Evolutionary conservation across 257 asterid genomes (phyloP).

Genomic region (Primulina tabacum): DNA sequence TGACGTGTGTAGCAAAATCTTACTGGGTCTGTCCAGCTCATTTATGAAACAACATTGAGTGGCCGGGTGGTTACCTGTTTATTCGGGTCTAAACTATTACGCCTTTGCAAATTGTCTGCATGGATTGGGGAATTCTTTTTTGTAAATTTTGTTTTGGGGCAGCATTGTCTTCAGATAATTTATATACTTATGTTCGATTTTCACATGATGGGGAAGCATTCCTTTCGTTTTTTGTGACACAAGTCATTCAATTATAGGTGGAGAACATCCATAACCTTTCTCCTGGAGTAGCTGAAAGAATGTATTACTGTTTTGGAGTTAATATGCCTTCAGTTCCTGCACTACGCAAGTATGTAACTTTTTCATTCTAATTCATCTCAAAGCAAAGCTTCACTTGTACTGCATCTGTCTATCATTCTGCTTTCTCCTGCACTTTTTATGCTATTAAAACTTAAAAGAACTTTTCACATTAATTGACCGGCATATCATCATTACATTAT

Average conservation of each 20-base stretch:
- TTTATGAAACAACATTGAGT: constrained; percentile 1
- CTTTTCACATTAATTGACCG: constrained; percentile 7
- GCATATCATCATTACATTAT: constrained; percentile 12
- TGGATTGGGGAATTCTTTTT: neutral
- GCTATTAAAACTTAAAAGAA: neutral
- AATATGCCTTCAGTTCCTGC: constrained; percentile 70
- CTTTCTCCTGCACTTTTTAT: constrained; percentile 14
- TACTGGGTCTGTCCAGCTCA: constrained; percentile 2
- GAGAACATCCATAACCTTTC: constrained; percentile 47
- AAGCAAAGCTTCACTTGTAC: neutral
- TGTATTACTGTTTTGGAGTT: constrained; percentile 63
- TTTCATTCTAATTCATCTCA: constrained; percentile 12
- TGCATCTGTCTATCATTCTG: constrained; percentile 11
- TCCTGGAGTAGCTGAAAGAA: constrained; percentile 63
- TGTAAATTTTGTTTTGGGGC: constrained; percentile 6
- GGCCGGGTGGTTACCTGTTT: neutral
- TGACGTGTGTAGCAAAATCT: neutral
- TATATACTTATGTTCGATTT: neutral
- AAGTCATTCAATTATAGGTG: constrained; percentile 41
- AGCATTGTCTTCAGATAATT: constrained; percentile 9
- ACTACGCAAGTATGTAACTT: constrained; percentile 59
- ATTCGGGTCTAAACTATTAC: neutral
- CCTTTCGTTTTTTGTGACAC: neutral
- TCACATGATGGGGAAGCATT: neutral
- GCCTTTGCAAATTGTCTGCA: neutral